Evolutionary conservation across 1,139 yeast genomes (phyloP), one percentile per base, ranked within the genome.

Genomic region (Kodamaea derodonti): DNA sequence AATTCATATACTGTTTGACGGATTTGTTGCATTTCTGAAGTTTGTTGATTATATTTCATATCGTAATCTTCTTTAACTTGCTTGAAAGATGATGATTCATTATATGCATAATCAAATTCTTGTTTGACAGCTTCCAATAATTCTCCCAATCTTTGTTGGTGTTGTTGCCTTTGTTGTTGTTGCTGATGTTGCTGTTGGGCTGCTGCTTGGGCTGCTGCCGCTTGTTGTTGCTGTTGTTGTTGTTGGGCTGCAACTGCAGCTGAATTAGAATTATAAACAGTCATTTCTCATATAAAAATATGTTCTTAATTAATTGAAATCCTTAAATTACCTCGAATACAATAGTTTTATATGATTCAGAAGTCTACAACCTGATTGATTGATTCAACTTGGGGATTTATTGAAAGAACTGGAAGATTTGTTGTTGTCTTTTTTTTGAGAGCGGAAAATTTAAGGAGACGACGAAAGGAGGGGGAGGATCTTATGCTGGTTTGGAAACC

Each of bases 1-100:
- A 92, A 74, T 58, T 92, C 97, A 55, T 83, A 88, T 32, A 92
- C 95, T 13, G 95, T 86, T 55, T 87, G 95, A 52, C 97, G 77
- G 46, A 92, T 90, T 58, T 86, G 95, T 56, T 88, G 94, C 80
- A 92, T 83, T 60, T 92, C 98, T 35, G 86, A 87, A 36, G 88
- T 83, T 61, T 92, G 97, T 62, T 88, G 96, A 56, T 79, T 82
- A 56, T 87, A 81, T 58, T 90, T 90, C 49, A 84, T 72, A 62
- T 92, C 97, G 52, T 83, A 86, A 56, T 90, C 97, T 58, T 88
- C 95, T 65, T 88, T 92, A 60, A 90, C 96, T 58, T 86, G 80
- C 54, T 94, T 81, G 62, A 82, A 87, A 45, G 79, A 77, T 33
- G 88, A 78, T 8, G 96, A 95, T 61, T 92, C 97, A 55, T 78